Evolutionary conservation across 495 filamentous ascomycete species (phyloP).

Genomic region (Hyaloscypha variabilis): DNA sequence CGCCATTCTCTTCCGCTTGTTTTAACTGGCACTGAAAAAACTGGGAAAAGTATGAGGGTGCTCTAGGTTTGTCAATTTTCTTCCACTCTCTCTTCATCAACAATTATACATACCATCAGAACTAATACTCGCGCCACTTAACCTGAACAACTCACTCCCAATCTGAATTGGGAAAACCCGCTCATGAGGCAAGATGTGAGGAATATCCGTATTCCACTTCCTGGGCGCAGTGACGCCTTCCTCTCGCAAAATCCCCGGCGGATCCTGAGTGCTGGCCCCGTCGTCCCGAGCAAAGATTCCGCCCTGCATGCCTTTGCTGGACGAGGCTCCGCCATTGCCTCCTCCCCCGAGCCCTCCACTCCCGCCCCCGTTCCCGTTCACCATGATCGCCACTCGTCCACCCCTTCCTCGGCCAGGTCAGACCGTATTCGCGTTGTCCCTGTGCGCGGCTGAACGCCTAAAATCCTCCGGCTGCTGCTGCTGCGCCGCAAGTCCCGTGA

Average conservation of each 20-base stretch:
- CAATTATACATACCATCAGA: constrained; percentile 83
- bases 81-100: neutral
- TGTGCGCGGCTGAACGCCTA: neutral
- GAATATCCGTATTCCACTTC: constrained; percentile 44
- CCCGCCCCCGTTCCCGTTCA: neutral
- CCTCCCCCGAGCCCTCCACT: neutral
- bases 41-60: constrained; percentile 95
- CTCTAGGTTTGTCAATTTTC: constrained; percentile 61
- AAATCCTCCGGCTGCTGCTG: neutral
- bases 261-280: neutral
- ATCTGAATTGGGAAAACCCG: constrained; percentile 92
- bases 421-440: neutral
- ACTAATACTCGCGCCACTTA: constrained; percentile 92
- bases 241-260: constrained; percentile 22
- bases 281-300: neutral
- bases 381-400: neutral
- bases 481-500: neutral
- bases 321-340: neutral
- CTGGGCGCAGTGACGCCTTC: constrained; percentile 9
- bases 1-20: constrained; percentile 49
- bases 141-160: constrained; percentile 84
- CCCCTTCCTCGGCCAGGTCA: neutral
- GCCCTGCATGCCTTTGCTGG: constrained; percentile 1
- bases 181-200: constrained; percentile 63
- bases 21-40: constrained; percentile 88